Conservation (phyloP, 768 basidiomycete species). For the Dacryopinax primogenitus region DNA sequence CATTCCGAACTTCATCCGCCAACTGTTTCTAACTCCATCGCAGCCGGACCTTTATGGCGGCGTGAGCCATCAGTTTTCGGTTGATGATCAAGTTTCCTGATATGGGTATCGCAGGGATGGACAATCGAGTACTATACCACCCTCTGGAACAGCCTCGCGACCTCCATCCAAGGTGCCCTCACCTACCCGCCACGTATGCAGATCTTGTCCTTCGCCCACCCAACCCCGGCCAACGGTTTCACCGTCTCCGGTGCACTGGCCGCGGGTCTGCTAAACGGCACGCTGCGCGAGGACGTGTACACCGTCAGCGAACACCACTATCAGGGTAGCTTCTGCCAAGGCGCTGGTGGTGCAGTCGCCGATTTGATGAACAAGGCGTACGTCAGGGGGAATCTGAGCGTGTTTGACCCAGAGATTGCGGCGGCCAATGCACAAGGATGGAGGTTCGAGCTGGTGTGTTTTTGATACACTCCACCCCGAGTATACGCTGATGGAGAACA, state of each 20-base stretch:
- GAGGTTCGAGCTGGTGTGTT: slow-evolving; percentile 40
- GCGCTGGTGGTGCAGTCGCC: slow-evolving; percentile 41
- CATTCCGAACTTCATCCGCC: background rate
- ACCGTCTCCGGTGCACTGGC: background rate
- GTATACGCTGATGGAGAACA: background rate
- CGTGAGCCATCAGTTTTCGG: background rate
- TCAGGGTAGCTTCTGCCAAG: slow-evolving; percentile 42
- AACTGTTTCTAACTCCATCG: background rate
- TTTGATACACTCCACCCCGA: background rate
- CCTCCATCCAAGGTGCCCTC: background rate
- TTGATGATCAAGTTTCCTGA: background rate
- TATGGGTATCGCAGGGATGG: background rate
- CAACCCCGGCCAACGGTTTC: background rate
- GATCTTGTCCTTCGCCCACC: background rate
- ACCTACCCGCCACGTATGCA: background rate
- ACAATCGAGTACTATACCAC: background rate
- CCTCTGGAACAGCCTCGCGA: background rate
- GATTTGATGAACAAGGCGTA: slow-evolving; percentile 54
- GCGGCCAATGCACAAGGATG: slow-evolving; percentile 37
- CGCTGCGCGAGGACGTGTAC: background rate
- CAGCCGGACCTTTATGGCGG: background rate
- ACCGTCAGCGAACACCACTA: background rate
- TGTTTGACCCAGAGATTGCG: slow-evolving; percentile 41
- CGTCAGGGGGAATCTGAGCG: slow-evolving; percentile 43
- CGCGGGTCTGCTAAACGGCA: background rate